Conservation (phyloP, 805 yeast genomes). For the Yarrowia alimentaria region DNA sequence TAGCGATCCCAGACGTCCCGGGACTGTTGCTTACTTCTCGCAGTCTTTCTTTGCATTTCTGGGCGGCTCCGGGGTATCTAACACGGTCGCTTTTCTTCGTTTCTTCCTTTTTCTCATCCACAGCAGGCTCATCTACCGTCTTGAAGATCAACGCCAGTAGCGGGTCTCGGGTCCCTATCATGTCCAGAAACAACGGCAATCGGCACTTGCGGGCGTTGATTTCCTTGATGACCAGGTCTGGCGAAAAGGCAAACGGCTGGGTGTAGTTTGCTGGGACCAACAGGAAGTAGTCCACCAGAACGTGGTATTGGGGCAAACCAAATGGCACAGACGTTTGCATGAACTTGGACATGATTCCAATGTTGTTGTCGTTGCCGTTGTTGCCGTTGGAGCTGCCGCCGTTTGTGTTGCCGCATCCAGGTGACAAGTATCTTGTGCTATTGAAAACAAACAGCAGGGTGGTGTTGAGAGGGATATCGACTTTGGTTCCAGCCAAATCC, state of each 20-base stretch:
- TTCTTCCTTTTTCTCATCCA: no score
- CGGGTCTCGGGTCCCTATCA: constrained; percentile 10
- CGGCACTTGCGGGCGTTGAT: constrained; percentile 15
- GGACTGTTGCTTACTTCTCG: constrained; percentile 15
- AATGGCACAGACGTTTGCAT: constrained; percentile 32
- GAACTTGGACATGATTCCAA: no score
- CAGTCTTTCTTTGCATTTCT: constrained; percentile 4
- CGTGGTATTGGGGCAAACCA: constrained; percentile 31
- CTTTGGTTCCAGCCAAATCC: constrained; percentile 14
- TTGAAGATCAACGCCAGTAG: constrained; percentile 16
- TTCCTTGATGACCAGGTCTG: constrained; percentile 25
- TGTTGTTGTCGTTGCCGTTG: no score
- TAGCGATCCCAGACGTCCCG: constrained; percentile 30
- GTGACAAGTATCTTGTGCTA: constrained; percentile 8
- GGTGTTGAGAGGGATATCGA: constrained; percentile 31
- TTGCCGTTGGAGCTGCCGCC: no score
- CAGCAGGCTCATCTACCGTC: constrained; percentile 1
- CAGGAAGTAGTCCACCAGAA: constrained; percentile 29
- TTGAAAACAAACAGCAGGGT: constrained; percentile 32
- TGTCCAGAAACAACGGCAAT: constrained; percentile 9
- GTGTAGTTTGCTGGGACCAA: constrained; percentile 31
- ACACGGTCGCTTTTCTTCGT: neutral
- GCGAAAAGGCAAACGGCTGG: constrained; percentile 5
- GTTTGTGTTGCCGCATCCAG: constrained; percentile 13
- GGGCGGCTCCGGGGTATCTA: neutral